phyloP scores from a whole-genome alignment of 2,329 filamentous ascomycete species.

The Chaetomium sp. region DNA sequence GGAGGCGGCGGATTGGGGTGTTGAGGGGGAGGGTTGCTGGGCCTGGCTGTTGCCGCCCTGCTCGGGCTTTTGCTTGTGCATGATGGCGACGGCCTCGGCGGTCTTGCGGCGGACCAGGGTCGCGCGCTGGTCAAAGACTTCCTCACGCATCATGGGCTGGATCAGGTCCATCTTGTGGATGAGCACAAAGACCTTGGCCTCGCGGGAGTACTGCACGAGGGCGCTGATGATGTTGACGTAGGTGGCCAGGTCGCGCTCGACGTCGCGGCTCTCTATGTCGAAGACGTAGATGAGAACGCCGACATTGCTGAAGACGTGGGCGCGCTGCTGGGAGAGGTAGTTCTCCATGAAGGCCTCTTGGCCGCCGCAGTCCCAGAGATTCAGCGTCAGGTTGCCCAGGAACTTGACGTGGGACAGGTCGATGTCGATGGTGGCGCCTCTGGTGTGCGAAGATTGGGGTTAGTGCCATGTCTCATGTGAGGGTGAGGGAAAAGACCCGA shows the following conservation, averaged over 20 bases:
- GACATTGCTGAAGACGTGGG: slow-evolving; percentile 95
- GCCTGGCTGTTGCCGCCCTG: slow-evolving; percentile 24
- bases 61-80: slow-evolving; percentile 38
- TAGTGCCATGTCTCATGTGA: not conserved
- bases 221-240: slow-evolving; percentile 90
- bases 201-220: slow-evolving; percentile 78
- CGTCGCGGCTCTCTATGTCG: slow-evolving; percentile 94
- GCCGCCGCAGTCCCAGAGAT: slow-evolving; percentile 98
- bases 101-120: slow-evolving; percentile 76
- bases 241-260: slow-evolving; percentile 87
- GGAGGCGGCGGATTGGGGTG: slow-evolving; percentile 26
- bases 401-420: slow-evolving; percentile 99
- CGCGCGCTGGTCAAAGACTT: slow-evolving; percentile 83
- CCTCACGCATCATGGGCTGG: slow-evolving; percentile 73
- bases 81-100: slow-evolving; percentile 51
- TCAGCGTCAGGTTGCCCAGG: slow-evolving; percentile 94
- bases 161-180: slow-evolving; percentile 99
- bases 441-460: slow-evolving; percentile 33
- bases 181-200: slow-evolving; percentile 86
- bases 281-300: slow-evolving; percentile 99
- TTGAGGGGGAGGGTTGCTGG: slow-evolving; percentile 4
- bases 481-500: slow-evolving; percentile 4
- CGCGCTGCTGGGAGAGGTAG: slow-evolving; percentile 91
- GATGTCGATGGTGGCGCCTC: slow-evolving; percentile 94
- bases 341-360: slow-evolving; percentile 99